Evolutionary conservation across 106 monocot species (phyloP).

Genomic region (Platanthera guangdongensis): DNA sequence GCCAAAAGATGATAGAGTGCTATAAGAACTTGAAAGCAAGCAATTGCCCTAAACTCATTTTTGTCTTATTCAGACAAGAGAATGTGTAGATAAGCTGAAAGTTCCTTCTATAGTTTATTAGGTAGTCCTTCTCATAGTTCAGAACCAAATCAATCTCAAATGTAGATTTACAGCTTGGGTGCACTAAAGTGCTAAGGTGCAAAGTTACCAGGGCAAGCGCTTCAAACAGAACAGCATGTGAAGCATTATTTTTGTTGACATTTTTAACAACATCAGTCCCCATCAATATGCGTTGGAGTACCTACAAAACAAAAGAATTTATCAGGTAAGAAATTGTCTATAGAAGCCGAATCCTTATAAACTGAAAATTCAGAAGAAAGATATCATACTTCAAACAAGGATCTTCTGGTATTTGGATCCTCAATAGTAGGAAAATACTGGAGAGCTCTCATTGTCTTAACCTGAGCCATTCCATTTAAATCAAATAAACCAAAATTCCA

Average conservation of each 20-base stretch:
- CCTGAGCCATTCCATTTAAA: slow-evolving; percentile 34
- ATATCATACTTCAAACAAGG: slow-evolving; percentile 81
- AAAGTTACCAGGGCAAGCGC: slow-evolving; percentile 85
- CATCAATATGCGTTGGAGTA: slow-evolving; percentile 95
- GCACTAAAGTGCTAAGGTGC: background rate
- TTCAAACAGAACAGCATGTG: slow-evolving; percentile 99
- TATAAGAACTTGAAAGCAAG: background rate
- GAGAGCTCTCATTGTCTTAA: slow-evolving; percentile 98
- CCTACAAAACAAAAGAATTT: slow-evolving; percentile 37
- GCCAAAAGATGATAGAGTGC: background rate
- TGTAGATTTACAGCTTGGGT: background rate
- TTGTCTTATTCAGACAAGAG: background rate
- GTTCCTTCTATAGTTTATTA: background rate
- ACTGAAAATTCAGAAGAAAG: slow-evolving; percentile 2
- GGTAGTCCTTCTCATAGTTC: background rate
- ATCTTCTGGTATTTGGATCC: slow-evolving; percentile 83
- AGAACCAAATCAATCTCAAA: background rate
- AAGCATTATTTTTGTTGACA: slow-evolving; percentile 98
- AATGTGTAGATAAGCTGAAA: background rate
- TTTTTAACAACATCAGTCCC: slow-evolving; percentile 99
- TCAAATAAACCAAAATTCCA: background rate
- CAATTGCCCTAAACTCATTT: background rate
- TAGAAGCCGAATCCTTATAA: background rate
- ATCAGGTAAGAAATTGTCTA: slow-evolving; percentile 9
- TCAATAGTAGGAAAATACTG: slow-evolving; percentile 96